phyloP scores from a whole-genome alignment of 768 basidiomycete species.

The Collybiopsis confluens region DNA sequence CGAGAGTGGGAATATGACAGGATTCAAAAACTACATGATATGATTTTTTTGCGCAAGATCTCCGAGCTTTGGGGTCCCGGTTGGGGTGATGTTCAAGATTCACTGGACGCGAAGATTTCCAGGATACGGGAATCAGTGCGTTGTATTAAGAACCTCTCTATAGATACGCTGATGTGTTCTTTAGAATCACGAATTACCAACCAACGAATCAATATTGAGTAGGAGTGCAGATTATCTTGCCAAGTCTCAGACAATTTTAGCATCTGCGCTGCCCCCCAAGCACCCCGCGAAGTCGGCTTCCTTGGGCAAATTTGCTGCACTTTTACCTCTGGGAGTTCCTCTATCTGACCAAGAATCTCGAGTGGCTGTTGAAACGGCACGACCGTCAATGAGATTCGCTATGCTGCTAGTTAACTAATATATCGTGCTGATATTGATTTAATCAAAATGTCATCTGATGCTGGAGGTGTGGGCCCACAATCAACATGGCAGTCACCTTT shows the following conservation, averaged over 20 bases:
- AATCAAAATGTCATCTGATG: background rate
- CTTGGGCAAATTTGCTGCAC: slow-evolving; percentile 33
- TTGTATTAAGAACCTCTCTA: slow-evolving; percentile 2
- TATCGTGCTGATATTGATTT: background rate
- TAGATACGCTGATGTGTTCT: background rate
- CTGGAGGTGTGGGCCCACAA: background rate
- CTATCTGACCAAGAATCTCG: slow-evolving; percentile 49
- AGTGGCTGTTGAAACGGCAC: slow-evolving; percentile 59
- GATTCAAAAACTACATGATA: slow-evolving; percentile 36
- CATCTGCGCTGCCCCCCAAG: slow-evolving; percentile 53
- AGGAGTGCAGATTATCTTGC: slow-evolving; percentile 41
- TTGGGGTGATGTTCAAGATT: slow-evolving; percentile 22
- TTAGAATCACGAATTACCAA: background rate
- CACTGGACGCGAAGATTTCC: slow-evolving; percentile 25
- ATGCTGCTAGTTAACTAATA: slow-evolving; percentile 57
- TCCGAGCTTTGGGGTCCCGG: slow-evolving; percentile 27
- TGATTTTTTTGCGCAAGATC: slow-evolving; percentile 45
- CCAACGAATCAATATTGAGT: slow-evolving; percentile 20
- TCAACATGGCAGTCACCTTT: no score
- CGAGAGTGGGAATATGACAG: slow-evolving; percentile 23
- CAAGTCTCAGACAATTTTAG: slow-evolving; percentile 59
- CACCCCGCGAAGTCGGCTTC: slow-evolving; percentile 1
- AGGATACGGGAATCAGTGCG: slow-evolving; percentile 23
- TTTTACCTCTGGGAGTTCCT: slow-evolving; percentile 53
- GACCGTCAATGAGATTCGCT: slow-evolving; percentile 72